A percentile compares a stretch with the other conserved stretches of the same genome.
These are phyloP conservation scores for Lipomyces lipofer DNA, from an alignment of 805 yeast species.

Conservation along the genomic window DNA sequence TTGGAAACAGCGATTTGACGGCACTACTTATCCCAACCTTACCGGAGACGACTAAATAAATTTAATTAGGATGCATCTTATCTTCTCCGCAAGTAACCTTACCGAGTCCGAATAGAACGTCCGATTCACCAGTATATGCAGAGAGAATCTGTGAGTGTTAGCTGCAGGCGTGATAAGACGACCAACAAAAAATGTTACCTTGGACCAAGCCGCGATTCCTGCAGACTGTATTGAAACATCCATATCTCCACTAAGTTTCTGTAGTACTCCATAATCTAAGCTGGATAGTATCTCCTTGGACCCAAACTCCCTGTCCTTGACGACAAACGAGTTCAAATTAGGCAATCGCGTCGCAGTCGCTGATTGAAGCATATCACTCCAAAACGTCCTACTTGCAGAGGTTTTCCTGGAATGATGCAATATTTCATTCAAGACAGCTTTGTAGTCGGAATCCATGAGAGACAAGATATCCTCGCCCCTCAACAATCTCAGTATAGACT, in stretches of 20 bases:
- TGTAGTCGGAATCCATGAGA: neutral
- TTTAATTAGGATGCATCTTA: too few species aligned
- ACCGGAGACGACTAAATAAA: too few species aligned
- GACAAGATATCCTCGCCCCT: neutral
- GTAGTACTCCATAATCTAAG: neutral
- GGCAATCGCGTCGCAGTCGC: conserved; percentile 19
- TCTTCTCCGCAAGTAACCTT: too few species aligned
- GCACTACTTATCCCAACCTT: conserved; percentile 13
- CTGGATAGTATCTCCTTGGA: neutral
- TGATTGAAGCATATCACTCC: conserved; percentile 16
- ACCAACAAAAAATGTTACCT: too few species aligned
- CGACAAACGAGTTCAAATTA: conserved; percentile 15
- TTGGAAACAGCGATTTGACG: conserved; percentile 24
- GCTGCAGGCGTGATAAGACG: too few species aligned
- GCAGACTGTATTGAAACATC: conserved; percentile 21
- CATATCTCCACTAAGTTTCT: neutral
- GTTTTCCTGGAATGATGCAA: neutral
- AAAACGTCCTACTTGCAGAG: conserved; percentile 9
- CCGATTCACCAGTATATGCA: conserved; percentile 27
- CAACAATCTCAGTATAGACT: conserved; percentile 1
- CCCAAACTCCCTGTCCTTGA: neutral
- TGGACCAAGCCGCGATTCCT: conserved; percentile 30
- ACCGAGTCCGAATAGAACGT: conserved; percentile 24
- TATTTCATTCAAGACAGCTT: conserved; percentile 8
- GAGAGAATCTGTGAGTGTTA: conserved; percentile 22